A percentile compares a stretch with the other conserved stretches of the same genome.
Evolutionary conservation across 345 rosid genomes (phyloP).

Genomic region (Pistacia atlantica): DNA sequence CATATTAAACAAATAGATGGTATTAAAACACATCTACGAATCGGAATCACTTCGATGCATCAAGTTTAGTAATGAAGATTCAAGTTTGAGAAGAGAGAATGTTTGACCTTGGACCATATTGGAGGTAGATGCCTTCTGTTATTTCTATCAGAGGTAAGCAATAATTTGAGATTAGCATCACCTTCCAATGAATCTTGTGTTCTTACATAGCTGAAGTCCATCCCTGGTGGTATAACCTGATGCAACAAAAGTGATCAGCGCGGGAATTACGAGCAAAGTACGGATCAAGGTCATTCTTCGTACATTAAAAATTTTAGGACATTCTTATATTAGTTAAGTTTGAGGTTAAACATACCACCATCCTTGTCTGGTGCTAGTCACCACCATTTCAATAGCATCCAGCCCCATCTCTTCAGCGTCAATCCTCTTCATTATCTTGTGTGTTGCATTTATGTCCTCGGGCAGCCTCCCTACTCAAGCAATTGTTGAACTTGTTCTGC

Average conservation of each 20-base stretch:
- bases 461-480: conserved; percentile 68
- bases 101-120: conserved; percentile 80
- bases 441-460: conserved; percentile 55
- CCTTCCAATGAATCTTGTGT: conserved; percentile 54
- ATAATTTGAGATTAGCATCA: conserved; percentile 54
- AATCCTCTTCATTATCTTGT: conserved; percentile 65
- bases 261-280: not conserved
- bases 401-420: conserved; percentile 62
- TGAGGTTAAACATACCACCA: conserved; percentile 48
- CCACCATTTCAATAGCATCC: conserved; percentile 68
- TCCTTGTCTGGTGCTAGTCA: conserved; percentile 73
- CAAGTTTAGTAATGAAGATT: not conserved
- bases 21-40: too few relatives aligned
- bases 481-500: conserved; percentile 67
- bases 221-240: conserved; percentile 72
- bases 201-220: conserved; percentile 68
- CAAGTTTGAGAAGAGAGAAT: conserved; percentile 9
- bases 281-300: too few relatives aligned
- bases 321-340: too few relatives aligned
- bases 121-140: conserved; percentile 72
- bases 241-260: not conserved
- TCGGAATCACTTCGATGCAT: too few relatives aligned
- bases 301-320: not conserved
- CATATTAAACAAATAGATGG: not conserved
- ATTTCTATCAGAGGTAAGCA: conserved; percentile 58